Evolutionary conservation across 495 filamentous ascomycete genomes (phyloP).

Genomic region (Amphirosellinia nigrospora): DNA sequence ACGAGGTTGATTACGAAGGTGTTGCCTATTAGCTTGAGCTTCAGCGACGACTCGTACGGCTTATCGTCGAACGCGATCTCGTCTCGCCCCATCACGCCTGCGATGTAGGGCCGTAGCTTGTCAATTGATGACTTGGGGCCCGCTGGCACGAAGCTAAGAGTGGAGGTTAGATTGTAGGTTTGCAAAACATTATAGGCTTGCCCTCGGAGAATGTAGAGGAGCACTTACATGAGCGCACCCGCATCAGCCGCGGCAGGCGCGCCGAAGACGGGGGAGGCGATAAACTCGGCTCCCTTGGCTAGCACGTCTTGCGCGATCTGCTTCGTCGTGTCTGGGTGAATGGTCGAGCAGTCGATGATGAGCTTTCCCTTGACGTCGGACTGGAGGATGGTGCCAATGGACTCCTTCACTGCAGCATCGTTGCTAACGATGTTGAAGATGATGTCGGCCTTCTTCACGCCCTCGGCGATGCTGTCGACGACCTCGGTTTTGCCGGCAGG

Average conservation of each 20-base stretch:
- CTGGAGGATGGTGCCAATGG: constrained; percentile 61
- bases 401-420: constrained; percentile 69
- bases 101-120: constrained; percentile 73
- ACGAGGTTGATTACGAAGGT: constrained; percentile 86
- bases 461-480: constrained; percentile 65
- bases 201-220: not conserved
- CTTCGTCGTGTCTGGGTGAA: constrained; percentile 83
- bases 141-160: constrained; percentile 70
- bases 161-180: constrained; percentile 16
- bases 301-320: constrained; percentile 60
- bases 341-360: constrained; percentile 86
- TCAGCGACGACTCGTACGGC: constrained; percentile 61
- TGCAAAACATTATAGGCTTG: not conserved
- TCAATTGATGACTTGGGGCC: constrained; percentile 66
- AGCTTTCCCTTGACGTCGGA: constrained; percentile 68
- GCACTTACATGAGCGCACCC: constrained; percentile 63
- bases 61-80: constrained; percentile 74
- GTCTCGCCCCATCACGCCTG: constrained; percentile 75
- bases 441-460: constrained; percentile 71
- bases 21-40: constrained; percentile 85
- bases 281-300: constrained; percentile 70
- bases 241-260: constrained; percentile 79
- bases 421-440: constrained; percentile 86
- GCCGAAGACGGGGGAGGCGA: constrained; percentile 84
- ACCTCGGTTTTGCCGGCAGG: constrained; percentile 64